Conservation (phyloP, 495 filamentous ascomycete genomes). For the Penicillium flavigenum region DNA sequence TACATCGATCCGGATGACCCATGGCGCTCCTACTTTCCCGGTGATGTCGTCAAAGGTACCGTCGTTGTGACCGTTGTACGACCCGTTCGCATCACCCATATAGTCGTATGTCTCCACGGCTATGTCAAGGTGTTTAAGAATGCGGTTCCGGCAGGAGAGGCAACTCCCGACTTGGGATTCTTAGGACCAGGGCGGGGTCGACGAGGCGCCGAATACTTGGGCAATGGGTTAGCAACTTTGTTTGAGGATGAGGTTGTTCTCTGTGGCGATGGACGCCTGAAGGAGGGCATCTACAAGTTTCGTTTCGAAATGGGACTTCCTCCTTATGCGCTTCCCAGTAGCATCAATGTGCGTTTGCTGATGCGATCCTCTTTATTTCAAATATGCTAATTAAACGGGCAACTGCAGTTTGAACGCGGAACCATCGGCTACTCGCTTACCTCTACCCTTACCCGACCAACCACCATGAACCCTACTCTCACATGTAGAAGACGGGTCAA, state of each 20-base stretch:
- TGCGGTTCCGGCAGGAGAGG: constrained; percentile 63
- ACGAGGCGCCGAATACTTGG: constrained; percentile 66
- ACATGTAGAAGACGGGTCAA: constrained; percentile 78
- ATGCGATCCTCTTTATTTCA: background rate
- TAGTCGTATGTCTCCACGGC: constrained; percentile 84
- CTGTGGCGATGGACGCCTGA: constrained; percentile 85
- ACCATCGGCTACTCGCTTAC: constrained; percentile 88
- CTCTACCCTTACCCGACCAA: constrained; percentile 85
- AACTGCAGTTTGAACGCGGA: constrained; percentile 83
- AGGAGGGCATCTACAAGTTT: constrained; percentile 86
- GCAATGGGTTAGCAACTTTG: constrained; percentile 78
- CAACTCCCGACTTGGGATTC: constrained; percentile 45
- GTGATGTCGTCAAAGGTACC: constrained; percentile 65
- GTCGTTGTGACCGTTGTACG: constrained; percentile 80
- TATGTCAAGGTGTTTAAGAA: constrained; percentile 85
- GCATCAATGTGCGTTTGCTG: constrained; percentile 74
- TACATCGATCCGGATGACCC: constrained; percentile 76
- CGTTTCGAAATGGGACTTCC: constrained; percentile 85
- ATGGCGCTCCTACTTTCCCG: constrained; percentile 77
- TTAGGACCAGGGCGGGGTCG: constrained; percentile 55
- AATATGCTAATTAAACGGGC: constrained; percentile 16
- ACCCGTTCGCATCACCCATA: constrained; percentile 82
- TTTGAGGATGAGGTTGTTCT: constrained; percentile 90
- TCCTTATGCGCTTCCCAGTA: constrained; percentile 78
- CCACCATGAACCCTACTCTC: constrained; percentile 75